Percentiles rank a stretch among this genome's conserved stretches.
Conservation (phyloP, 768 basidiomycete species). For the Calvatia gigantea region DNA sequence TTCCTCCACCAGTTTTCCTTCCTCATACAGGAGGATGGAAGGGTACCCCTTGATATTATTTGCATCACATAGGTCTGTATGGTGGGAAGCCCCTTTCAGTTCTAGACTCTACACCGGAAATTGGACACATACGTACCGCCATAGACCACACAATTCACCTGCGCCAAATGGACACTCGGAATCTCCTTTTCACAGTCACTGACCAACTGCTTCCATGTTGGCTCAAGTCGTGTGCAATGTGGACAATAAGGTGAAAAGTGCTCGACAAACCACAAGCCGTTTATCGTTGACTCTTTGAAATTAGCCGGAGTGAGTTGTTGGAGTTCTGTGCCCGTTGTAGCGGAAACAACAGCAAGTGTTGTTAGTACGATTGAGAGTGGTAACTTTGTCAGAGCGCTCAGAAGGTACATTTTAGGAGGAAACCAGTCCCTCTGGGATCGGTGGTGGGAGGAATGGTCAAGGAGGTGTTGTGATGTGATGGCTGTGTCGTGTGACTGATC, state of each 20-base stretch:
- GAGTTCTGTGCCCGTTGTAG: background rate
- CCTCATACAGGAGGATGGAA: constrained; percentile 65
- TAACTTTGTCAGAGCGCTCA: background rate
- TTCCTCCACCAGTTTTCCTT: constrained; percentile 57
- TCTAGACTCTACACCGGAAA: background rate
- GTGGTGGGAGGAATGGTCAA: background rate
- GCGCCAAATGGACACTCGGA: constrained; percentile 63
- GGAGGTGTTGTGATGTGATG: background rate
- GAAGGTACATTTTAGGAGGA: constrained; percentile 3
- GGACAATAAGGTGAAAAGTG: constrained; percentile 84
- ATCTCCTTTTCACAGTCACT: constrained; percentile 44
- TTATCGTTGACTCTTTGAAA: constrained; percentile 47
- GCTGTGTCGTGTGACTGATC: constrained; percentile 1
- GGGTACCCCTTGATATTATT: constrained; percentile 74
- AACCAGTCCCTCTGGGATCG: background rate
- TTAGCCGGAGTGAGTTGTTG: constrained; percentile 52
- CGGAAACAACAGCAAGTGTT: constrained; percentile 1
- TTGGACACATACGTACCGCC: constrained; percentile 19
- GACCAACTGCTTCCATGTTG: constrained; percentile 77
- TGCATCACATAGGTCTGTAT: constrained; percentile 72
- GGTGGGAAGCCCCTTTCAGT: background rate
- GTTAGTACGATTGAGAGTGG: constrained; percentile 6
- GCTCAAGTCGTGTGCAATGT: constrained; percentile 77
- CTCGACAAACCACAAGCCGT: constrained; percentile 81
- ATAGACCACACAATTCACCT: constrained; percentile 29